These are phyloP conservation scores for Dipodascus albidus DNA, from an alignment of 805 yeast genomes.

Conservation along the genomic window DNA sequence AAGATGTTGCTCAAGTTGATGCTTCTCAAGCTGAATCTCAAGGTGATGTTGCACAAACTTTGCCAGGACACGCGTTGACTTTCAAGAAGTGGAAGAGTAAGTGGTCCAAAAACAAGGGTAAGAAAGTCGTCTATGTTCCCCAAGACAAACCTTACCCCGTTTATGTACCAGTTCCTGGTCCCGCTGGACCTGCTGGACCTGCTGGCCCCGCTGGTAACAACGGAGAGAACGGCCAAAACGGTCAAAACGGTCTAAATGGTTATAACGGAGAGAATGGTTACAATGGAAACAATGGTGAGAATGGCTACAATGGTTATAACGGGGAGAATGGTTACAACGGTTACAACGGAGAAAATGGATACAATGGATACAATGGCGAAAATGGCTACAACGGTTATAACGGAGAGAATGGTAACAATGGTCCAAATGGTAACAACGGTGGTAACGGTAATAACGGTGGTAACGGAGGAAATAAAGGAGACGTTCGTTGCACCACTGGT, in stretches of 20 bases:
- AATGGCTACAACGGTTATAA: constrained; percentile 2
- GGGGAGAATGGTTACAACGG: constrained; percentile 3
- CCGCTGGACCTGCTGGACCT: constrained; percentile 1
- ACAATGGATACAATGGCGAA: not conserved
- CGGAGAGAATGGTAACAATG: constrained; percentile 2
- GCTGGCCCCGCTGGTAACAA: not conserved
- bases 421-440: not conserved
- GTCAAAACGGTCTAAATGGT: constrained; percentile 2
- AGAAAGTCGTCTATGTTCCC: not conserved
- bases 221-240: not conserved
- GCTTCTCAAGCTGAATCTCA: not conserved
- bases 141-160: not conserved
- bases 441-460: not conserved
- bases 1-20: not conserved
- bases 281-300: constrained; percentile 4
- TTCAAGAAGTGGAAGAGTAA: not conserved
- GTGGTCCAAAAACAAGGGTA: not conserved
- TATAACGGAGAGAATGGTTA: not conserved
- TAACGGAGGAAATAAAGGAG: not conserved
- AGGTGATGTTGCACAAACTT: not conserved
- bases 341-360: constrained; percentile 1
- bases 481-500: not conserved
- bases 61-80: not conserved
- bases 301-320: constrained; percentile 1
- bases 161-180: not conserved